A percentile compares a stretch with the other conserved stretches of the same genome.
phyloP scores from a whole-genome alignment of 2,329 filamentous ascomycete genomes.

The Cercospora sojina region DNA sequence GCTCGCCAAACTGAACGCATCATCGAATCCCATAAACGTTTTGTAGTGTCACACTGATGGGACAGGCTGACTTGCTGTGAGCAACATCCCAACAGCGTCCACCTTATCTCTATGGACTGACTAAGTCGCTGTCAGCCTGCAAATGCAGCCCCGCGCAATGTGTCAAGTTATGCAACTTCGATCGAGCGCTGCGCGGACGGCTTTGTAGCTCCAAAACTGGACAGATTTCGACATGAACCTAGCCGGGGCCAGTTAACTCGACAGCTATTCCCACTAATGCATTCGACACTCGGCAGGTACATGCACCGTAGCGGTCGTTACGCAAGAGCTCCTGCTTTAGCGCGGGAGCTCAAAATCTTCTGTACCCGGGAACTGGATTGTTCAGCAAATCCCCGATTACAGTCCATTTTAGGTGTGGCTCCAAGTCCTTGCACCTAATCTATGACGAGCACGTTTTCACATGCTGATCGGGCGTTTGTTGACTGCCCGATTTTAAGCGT shows the following conservation, averaged over 20 bases:
- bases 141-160: not conserved
- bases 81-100: not conserved
- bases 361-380: conserved; percentile 4
- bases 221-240: not conserved
- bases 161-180: not conserved
- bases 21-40: not conserved
- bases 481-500: not conserved
- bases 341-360: not conserved
- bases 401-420: not conserved
- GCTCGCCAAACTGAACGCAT: not conserved
- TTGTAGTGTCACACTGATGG: not conserved
- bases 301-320: not conserved
- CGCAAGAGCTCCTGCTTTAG: conserved; percentile 1
- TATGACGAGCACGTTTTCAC: conserved; percentile 23
- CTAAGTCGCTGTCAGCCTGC: not conserved
- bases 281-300: not conserved
- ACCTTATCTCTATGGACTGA: not conserved
- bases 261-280: not conserved
- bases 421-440: conserved; percentile 17
- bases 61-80: not conserved
- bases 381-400: conserved; percentile 2
- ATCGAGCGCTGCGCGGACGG: not conserved
- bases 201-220: not conserved
- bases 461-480: conserved; percentile 14
- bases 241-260: not conserved